Evolutionary conservation across 2,329 filamentous ascomycete species (phyloP).

Genomic region (Fusarium sp.): DNA sequence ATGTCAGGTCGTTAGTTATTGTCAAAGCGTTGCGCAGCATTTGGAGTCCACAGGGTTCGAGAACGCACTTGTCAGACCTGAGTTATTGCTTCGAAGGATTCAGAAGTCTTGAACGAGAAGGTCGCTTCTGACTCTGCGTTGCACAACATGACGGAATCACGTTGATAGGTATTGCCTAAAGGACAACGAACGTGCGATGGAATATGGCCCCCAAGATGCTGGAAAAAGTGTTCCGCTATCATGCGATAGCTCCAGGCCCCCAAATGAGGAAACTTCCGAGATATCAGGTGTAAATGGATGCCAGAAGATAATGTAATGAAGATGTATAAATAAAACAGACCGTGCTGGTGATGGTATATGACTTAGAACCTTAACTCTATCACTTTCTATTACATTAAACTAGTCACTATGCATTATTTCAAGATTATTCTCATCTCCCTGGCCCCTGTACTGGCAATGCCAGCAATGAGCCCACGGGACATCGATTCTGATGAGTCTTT

Average conservation of each 20-base stretch:
- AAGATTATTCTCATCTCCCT: background rate
- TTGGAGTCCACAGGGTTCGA: background rate
- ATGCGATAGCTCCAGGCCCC: background rate
- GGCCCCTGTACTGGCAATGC: background rate
- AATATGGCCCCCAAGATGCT: background rate
- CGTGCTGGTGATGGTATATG: rapidly evolving
- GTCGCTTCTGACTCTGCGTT: rapidly evolving
- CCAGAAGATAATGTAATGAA: rapidly evolving
- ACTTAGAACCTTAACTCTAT: rapidly evolving
- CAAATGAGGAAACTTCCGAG: background rate
- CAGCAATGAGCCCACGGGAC: background rate
- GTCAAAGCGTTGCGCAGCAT: background rate
- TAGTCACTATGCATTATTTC: background rate
- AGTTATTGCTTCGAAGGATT: rapidly evolving
- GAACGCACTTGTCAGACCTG: background rate
- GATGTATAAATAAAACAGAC: background rate
- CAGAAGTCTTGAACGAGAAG: background rate
- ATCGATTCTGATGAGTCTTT: background rate
- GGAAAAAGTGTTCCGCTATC: background rate
- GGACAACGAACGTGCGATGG: background rate
- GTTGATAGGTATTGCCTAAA: background rate
- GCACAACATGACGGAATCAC: too few species aligned
- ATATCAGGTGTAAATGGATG: rapidly evolving
- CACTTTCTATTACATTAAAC: rapidly evolving
- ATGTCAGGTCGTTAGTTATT: background rate